Evolutionary conservation across 192 early-diverging fungal species (phyloP), one percentile per base, ranked within the genome.

Genomic region (Oehlia diaphana): DNA sequence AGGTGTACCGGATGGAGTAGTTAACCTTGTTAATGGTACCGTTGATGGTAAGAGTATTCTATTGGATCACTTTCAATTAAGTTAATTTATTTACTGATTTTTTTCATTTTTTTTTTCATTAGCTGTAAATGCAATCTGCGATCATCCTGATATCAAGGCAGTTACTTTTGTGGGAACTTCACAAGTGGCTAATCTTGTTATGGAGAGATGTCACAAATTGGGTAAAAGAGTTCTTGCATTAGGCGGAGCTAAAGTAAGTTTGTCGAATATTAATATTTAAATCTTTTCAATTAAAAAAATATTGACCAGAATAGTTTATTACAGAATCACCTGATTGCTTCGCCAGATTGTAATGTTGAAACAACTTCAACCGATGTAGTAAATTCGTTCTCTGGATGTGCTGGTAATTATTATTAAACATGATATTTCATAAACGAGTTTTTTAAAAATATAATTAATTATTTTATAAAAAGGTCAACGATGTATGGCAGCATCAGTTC

Each of bases 141-240:
- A 89, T 14, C 93, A 95, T 82, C 85, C 87, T 0, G 80, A 84
- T 65, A 89, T 94, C 39, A 81, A 80, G 28, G 93, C 93, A 0
- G 88, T 95, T 72, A 91, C 94, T 6, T 95, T 95, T 88, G 94
- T 95, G 1, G 94, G 94, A 37, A 93, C 93, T 0, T 91, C 94
- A 5, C 84, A 85, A n/a, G 90, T 95, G n/a, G 94, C 93, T 3
- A 89, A 92, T 77, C 42, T 85, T 33, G 83, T 94, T 0, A 80
- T 85, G 21, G 74, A 83, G 49, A 72, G 86, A 53, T 88, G 88
- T 49, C 80, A 87, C 21, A 72, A 49, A 12, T 73, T 88, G 50
- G 89, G 89, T 81, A 95, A 95, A 79, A 90, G 94, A 13, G 91
- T 91, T 65, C 83, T 94, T 76, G 91, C 91, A 19, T 85, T 95